A percentile compares a stretch with the other conserved stretches of the same genome.
Evolutionary conservation across 495 filamentous ascomycete genomes (phyloP).

Genomic region (Penicillium cataractarum): DNA sequence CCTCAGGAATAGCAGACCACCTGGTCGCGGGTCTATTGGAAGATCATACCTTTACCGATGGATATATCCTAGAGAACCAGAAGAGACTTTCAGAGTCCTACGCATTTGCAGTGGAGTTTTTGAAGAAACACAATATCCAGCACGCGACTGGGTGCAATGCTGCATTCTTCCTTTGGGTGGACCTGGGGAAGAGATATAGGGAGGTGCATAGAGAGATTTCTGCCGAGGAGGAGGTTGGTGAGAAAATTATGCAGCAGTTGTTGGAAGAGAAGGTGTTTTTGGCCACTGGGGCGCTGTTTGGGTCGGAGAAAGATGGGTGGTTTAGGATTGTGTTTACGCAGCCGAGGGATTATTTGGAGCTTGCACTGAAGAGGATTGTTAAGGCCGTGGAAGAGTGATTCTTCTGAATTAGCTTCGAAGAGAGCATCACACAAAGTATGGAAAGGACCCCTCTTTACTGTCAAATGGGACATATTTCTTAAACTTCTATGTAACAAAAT

Average conservation of each 20-base stretch:
- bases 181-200: conserved; percentile 49
- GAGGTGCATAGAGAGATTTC: conserved; percentile 31
- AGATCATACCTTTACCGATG: conserved; percentile 47
- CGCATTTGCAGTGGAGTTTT: conserved; percentile 34
- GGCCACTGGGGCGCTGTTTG: conserved; percentile 44
- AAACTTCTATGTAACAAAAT: neutral
- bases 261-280: conserved; percentile 48
- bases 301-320: conserved; percentile 51
- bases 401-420: too few species aligned
- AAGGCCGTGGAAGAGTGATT: conserved; percentile 18
- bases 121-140: conserved; percentile 43
- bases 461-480: neutral
- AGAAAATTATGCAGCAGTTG: conserved; percentile 36
- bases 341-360: conserved; percentile 35
- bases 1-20: conserved; percentile 49
- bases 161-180: conserved; percentile 64
- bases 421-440: too few species aligned
- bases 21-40: conserved; percentile 51
- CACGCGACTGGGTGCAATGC: conserved; percentile 49
- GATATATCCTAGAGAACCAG: conserved; percentile 47
- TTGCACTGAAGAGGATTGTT: conserved; percentile 49
- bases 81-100: conserved; percentile 42
- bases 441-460: too few species aligned
- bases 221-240: conserved; percentile 25
- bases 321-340: conserved; percentile 58